A percentile compares a stretch with the other conserved stretches of the same genome.
Evolutionary conservation across 352 stramenopile species (phyloP).

Genomic region (Pythium oligandrum): DNA sequence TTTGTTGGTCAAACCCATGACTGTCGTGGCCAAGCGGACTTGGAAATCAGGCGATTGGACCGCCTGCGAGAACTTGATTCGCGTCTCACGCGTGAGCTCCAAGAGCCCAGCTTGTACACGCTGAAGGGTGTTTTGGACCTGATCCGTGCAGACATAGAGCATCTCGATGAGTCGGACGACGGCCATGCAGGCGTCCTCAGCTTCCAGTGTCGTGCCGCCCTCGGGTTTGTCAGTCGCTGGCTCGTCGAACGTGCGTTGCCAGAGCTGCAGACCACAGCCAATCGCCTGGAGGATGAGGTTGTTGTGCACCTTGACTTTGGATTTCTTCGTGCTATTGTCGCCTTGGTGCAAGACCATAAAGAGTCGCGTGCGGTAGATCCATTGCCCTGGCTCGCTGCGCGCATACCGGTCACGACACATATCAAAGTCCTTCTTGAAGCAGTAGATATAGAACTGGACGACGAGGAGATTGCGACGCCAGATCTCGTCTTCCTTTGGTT

Average conservation of each 20-base stretch:
- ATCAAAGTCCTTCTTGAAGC: conserved; percentile 65
- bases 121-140: conserved; percentile 70
- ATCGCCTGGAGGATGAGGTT: conserved; percentile 70
- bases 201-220: conserved; percentile 32
- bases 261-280: conserved; percentile 44
- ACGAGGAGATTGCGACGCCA: conserved; percentile 72
- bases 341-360: conserved; percentile 53
- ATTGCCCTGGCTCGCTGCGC: conserved; percentile 32
- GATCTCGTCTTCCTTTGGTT: conserved; percentile 34
- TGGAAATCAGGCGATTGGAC: conserved; percentile 62
- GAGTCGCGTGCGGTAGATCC: conserved; percentile 58
- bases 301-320: conserved; percentile 46
- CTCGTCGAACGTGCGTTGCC: conserved; percentile 59
- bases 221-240: conserved; percentile 16
- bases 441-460: conserved; percentile 80
- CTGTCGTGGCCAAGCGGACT: conserved; percentile 48
- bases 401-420: conserved; percentile 49
- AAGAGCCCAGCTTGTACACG: conserved; percentile 55
- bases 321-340: conserved; percentile 32
- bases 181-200: conserved; percentile 55
- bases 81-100: conserved; percentile 44
- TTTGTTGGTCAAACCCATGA: conserved; percentile 72
- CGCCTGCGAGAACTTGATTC: conserved; percentile 53
- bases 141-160: conserved; percentile 68
- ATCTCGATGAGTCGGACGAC: conserved; percentile 74